Evolutionary conservation across 192 early-diverging fungal species (phyloP).

Genomic region (Coemansia sp.): DNA sequence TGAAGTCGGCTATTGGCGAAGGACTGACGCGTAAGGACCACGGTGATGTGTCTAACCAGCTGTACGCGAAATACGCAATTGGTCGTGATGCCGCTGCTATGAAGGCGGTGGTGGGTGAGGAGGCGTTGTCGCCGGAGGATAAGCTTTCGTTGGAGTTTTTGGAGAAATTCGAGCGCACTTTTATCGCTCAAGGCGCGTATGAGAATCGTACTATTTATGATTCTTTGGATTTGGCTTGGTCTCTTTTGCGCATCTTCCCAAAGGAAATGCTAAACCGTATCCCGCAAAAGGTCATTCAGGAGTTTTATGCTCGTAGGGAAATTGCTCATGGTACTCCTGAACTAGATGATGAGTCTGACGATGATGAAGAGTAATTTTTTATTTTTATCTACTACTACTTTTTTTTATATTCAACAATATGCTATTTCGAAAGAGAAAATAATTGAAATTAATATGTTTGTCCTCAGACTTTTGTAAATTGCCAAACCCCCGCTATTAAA

Average conservation of each 20-base stretch:
- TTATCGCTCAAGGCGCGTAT: conserved; percentile 96
- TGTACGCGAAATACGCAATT: conserved; percentile 99
- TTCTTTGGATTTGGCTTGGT: conserved; percentile 97
- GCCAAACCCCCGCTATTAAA: too few relatives aligned
- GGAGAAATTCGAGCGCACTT: conserved; percentile 98
- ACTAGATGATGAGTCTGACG: conserved; percentile 37
- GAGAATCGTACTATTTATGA: too few relatives aligned
- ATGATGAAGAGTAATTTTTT: conserved; percentile 2
- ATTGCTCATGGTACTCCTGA: conserved; percentile 5
- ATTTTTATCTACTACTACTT: neutral
- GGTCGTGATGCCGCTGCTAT: conserved; percentile 98
- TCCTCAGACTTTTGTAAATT: too few relatives aligned
- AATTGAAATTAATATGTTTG: too few relatives aligned
- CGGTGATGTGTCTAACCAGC: conserved; percentile 98
- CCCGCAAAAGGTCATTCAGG: conserved; percentile 91
- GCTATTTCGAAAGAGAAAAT: too few relatives aligned
- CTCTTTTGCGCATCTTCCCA: conserved; percentile 97
- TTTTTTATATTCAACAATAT: neutral
- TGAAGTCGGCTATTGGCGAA: conserved; percentile 99
- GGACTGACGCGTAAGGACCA: conserved; percentile 98
- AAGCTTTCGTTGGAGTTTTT: conserved; percentile 97
- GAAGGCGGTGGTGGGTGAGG: conserved; percentile 99
- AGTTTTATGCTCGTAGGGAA: conserved; percentile 84
- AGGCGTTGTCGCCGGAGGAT: conserved; percentile 97
- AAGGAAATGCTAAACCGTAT: conserved; percentile 99